Base-by-base conservation (phyloP, 2,329 filamentous ascomycete genomes). In the Rhexocercosporidium sp. region DNA sequence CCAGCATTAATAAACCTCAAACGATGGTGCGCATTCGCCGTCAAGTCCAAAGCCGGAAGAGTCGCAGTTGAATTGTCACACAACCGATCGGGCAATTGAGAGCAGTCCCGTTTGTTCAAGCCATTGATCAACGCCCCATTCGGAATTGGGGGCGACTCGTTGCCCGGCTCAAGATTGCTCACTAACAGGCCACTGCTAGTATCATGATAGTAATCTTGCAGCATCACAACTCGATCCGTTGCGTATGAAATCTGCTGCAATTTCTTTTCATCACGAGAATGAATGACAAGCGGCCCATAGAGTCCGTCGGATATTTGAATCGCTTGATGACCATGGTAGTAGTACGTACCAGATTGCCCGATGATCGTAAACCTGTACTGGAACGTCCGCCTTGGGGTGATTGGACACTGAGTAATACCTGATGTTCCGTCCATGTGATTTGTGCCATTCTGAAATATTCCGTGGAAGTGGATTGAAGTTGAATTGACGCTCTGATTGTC, bases 201-300 rank as follows among this genome's bases (percentile, higher is more conserved):
- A 57, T 90, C 86, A 72, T 93, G 89, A 66, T 93, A 93, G 82
- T 91, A 91, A 72, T 93, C 91, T 20, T 88, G 89, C n/a, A 93
- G 78, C 69, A 91, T 90, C 20, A 93, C 75, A 0, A 90, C 81
- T 37, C 88, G 79, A 69, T 93, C 90, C 49, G 82, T 75, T 16
- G 85, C 84, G 31, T 79, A 76, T 39, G 85, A 82, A 37, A 88
- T 87, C 51, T 86, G 78, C 57, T 84, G 83, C 25, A 80, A 77
- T 69, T 82, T 83, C 63, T 79, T 84, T 70, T 85, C 84, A 7
- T 86, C 80, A 4, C 81, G 81, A 47, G 88, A 87, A 66, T 91
- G 84, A n/a, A 93, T 80, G 16, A 93, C 82, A 60, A 93, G 78
- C 0, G 90, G 87, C 0, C 89, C 89, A 5, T 90, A 85, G 8